Evolutionary conservation across 208 protist genomes (phyloP).

Genomic region (Blastocrithidia nonstop): DNA sequence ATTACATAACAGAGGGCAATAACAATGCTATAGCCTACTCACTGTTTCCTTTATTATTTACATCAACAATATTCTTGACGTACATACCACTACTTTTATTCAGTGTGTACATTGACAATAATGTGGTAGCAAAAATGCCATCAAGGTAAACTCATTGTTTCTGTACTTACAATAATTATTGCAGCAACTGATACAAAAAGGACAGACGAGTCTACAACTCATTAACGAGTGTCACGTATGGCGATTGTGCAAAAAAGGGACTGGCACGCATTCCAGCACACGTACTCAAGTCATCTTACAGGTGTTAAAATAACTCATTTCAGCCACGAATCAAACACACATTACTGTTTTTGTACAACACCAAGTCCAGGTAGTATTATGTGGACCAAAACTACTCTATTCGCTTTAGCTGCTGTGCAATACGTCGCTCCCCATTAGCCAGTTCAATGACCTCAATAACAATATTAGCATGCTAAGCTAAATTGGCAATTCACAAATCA

Average conservation of each 20-base stretch:
- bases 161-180: conserved; percentile 92
- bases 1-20: conserved; percentile 42
- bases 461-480: conserved; percentile 85
- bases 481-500: conserved; percentile 81
- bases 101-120: no score
- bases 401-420: conserved; percentile 67
- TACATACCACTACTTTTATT: conserved; percentile 92
- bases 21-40: conserved; percentile 92
- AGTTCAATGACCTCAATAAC: conserved; percentile 87
- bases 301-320: conserved; percentile 91
- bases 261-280: conserved; percentile 91
- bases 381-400: conserved; percentile 90
- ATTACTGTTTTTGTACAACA: conserved; percentile 57
- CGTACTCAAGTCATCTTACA: conserved; percentile 90
- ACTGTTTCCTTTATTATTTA: conserved; percentile 74
- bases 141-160: conserved; percentile 97
- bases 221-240: conserved; percentile 25
- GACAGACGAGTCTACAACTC: conserved; percentile 91
- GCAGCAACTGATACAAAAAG: conserved; percentile 79
- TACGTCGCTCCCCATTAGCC: conserved; percentile 75
- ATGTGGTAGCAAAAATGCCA: conserved; percentile 95
- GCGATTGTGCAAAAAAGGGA: conserved; percentile 86
- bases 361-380: not conserved
- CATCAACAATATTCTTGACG: conserved; percentile 91
- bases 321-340: conserved; percentile 91